phyloP scores from a whole-genome alignment of 179 eudicot genomes.

The Camellia oleifera region DNA sequence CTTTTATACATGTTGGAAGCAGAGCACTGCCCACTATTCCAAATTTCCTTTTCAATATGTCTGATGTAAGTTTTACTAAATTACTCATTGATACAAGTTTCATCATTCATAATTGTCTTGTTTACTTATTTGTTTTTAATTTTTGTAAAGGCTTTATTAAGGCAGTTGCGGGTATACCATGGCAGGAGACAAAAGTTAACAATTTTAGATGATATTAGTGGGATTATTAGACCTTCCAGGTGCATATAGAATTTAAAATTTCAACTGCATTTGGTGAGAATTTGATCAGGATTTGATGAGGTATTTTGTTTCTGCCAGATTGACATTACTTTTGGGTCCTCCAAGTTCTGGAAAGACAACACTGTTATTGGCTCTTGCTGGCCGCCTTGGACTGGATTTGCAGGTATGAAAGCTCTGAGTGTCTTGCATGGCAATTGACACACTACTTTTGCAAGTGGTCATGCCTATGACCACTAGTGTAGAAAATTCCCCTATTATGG shows the following conservation, averaged over 20 bases:
- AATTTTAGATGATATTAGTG: slow-evolving; percentile 76
- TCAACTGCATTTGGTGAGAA: neutral
- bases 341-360: slow-evolving; percentile 96
- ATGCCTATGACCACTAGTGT: neutral
- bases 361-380: slow-evolving; percentile 78
- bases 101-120: neutral
- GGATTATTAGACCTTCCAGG: slow-evolving; percentile 91
- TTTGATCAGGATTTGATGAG: slow-evolving; percentile 2
- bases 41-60: slow-evolving; percentile 79
- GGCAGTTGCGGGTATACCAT: slow-evolving; percentile 57
- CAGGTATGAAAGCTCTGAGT: slow-evolving; percentile 47
- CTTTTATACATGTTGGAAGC: slow-evolving; percentile 77
- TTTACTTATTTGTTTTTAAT: neutral
- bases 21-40: slow-evolving; percentile 93
- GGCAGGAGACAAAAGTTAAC: slow-evolving; percentile 65
- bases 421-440: slow-evolving; percentile 4
- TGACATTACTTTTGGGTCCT: slow-evolving; percentile 91
- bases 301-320: slow-evolving; percentile 35
- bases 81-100: neutral
- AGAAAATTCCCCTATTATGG: neutral
- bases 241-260: slow-evolving; percentile 7
- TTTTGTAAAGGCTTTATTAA: slow-evolving; percentile 57
- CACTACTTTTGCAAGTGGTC: neutral
- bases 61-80: slow-evolving; percentile 54
- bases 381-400: slow-evolving; percentile 73